Evolutionary conservation across 108 stramenopile genomes (phyloP).

Genomic region (Nannochloropsis oceanica): DNA sequence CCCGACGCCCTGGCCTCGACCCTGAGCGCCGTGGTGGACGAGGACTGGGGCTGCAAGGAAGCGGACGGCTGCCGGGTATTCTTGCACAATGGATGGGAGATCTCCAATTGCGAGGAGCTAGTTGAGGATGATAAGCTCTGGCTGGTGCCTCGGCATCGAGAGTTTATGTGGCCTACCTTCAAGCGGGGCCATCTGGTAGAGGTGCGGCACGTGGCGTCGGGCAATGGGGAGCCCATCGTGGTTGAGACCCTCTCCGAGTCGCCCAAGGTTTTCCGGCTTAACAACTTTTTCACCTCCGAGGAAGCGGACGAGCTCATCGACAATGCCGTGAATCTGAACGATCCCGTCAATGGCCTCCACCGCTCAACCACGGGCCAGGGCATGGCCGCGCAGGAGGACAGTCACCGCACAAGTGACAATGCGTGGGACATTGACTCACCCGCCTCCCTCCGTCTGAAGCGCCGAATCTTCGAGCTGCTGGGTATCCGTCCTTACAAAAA

Average conservation of each 20-base stretch:
- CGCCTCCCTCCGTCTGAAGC: conserved; percentile 6
- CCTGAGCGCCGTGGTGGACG: background rate
- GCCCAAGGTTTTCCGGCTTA: conserved; percentile 22
- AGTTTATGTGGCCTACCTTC: background rate
- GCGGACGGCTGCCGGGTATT: background rate
- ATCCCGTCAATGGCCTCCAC: background rate
- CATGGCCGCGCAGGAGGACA: background rate
- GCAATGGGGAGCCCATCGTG: conserved; percentile 17
- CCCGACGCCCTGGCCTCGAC: background rate
- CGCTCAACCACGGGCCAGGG: background rate
- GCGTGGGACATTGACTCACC: conserved; percentile 2
- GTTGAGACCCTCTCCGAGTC: conserved; percentile 30
- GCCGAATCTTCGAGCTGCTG: conserved; percentile 17
- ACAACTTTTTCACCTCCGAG: conserved; percentile 33
- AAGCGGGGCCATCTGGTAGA: background rate
- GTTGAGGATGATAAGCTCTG: background rate
- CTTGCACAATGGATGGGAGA: background rate
- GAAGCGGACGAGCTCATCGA: conserved; percentile 34
- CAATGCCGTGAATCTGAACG: conserved; percentile 19
- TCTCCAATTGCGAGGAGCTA: background rate
- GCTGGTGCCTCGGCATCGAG: background rate
- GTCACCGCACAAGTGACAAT: conserved; percentile 21
- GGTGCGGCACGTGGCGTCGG: background rate
- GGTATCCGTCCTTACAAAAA: conserved; percentile 58
- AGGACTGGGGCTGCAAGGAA: background rate